Evolutionary conservation across 164 flowering plant species (phyloP), one percentile per base, ranked within the genome.

Genomic region (Brasenia schreberi): DNA sequence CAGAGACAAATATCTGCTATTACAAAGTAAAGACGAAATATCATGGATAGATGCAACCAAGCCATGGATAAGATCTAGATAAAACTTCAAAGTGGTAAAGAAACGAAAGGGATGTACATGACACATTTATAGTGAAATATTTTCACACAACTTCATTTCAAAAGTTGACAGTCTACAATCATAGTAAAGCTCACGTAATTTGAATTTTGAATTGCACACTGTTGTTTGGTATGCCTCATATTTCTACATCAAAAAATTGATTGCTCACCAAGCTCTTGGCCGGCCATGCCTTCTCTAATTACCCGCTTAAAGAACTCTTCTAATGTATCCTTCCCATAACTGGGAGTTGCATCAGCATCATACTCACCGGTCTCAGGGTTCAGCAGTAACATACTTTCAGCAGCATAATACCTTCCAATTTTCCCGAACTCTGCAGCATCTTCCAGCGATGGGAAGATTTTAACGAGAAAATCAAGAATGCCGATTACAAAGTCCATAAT

Each of bases 341-440:
- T 93, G 0, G 94, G 96, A 4, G 97, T 93, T 72, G 80, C 77
- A 70, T 93, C 94, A 33, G 86, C 89, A 76, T 82, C 81, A 65
- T 90, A 93, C 59, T 88, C 85, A 16, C 94, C 94, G 2, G 85
- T 86, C 65, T 88, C 90, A 7, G 87, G 85, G 74, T 93, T 94
- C 82, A 81, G 80, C 64, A 87, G 63, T 80, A 90, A 68, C 98
- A 93, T 90, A 66, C 97, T 90, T 79, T 93, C 97, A 0, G 92
- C 96, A 0, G 96, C 96, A 74, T 93, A 93, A 68, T 90, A 90
- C 82, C 96, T 84, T 53, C 98, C 98, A 61, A 90, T 93, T 72
- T 88, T 93, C 70, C 94, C 98, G 75, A 85, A 93, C 78, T 93
- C 96, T 12, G 90, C 96, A 1, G 89, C 88, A 70, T 93, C 96